These are phyloP conservation scores for Eremothecium cymbalariae DNA, from an alignment of 1,139 yeast species.

Conservation along the genomic window DNA sequence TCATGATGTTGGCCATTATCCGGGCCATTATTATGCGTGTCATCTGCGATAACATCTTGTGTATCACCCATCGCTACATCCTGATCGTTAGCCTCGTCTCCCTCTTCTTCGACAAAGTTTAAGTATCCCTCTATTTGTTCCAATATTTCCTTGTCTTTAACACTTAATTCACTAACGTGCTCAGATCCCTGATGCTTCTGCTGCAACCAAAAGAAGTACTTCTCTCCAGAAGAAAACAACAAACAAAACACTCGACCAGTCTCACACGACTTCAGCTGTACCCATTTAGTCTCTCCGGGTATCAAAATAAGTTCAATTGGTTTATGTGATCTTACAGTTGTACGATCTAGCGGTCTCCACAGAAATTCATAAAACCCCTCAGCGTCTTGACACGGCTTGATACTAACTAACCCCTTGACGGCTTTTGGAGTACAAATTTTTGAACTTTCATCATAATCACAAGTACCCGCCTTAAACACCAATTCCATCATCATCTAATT, in stretches of 20 bases:
- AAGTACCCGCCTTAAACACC: constrained; percentile 80
- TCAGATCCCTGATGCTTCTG: constrained; percentile 62
- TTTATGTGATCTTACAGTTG: constrained; percentile 36
- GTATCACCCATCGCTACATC: constrained; percentile 15
- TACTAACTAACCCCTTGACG: constrained; percentile 63
- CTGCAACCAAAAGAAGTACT: constrained; percentile 86
- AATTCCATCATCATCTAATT: constrained; percentile 20
- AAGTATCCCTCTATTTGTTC: constrained; percentile 50
- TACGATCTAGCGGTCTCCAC: constrained; percentile 51
- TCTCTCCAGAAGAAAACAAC: constrained; percentile 80
- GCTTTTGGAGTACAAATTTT: constrained; percentile 68
- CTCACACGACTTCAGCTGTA: constrained; percentile 60
- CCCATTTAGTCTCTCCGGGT: constrained; percentile 90
- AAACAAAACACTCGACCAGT: constrained; percentile 83
- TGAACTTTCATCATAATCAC: constrained; percentile 61
- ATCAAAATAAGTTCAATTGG: constrained; percentile 69
- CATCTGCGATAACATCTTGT: too few species aligned
- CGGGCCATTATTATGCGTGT: too few species aligned
- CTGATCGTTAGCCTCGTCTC: constrained; percentile 30
- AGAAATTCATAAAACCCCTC: constrained; percentile 47
- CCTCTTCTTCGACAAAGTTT: constrained; percentile 38
- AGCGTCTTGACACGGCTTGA: constrained; percentile 45
- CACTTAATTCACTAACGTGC: constrained; percentile 45
- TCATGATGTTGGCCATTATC: too few species aligned
- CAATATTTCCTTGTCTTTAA: constrained; percentile 49